Evolutionary conservation across 2,329 filamentous ascomycete species (phyloP).

Genomic region (Aureobasidium sp.): DNA sequence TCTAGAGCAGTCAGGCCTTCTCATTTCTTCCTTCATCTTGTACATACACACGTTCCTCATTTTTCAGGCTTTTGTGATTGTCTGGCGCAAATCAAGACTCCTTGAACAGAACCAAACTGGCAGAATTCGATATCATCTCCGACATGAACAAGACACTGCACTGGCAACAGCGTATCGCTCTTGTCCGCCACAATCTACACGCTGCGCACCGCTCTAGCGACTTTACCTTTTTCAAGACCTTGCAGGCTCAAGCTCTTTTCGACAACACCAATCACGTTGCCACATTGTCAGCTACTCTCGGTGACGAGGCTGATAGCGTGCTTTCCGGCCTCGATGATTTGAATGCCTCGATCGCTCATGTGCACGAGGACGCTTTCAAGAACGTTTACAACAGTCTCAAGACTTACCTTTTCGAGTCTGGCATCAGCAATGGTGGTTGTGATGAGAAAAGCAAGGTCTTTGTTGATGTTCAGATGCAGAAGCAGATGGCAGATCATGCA

Average conservation of each 20-base stretch:
- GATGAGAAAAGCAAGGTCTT: conserved; percentile 30
- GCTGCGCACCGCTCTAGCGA: conserved; percentile 37
- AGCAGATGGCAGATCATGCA: conserved; percentile 38
- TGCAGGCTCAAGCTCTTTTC: conserved; percentile 36
- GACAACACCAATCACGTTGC: conserved; percentile 41
- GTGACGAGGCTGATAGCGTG: conserved; percentile 37
- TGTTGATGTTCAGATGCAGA: conserved; percentile 39
- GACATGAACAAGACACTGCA: conserved; percentile 31
- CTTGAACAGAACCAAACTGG: conserved; percentile 4
- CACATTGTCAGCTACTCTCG: conserved; percentile 33
- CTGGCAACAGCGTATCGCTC: conserved; percentile 40
- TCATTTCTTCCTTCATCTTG: neutral
- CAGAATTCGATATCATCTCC: conserved; percentile 21
- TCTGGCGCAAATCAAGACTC: too few species aligned
- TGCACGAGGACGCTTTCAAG: conserved; percentile 42
- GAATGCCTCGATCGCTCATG: conserved; percentile 39
- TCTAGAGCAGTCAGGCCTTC: neutral
- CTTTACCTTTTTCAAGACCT: conserved; percentile 41
- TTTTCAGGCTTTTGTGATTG: neutral
- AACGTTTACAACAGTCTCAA: conserved; percentile 39
- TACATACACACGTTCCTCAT: neutral
- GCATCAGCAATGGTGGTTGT: conserved; percentile 23
- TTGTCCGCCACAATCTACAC: conserved; percentile 40
- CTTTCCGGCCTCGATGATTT: conserved; percentile 40
- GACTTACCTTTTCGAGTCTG: conserved; percentile 19